A percentile compares a stretch with the other conserved stretches of the same genome.
These are phyloP conservation scores for Sanghuangporus baumii DNA, from an alignment of 1,284 basidiomycete genomes.

Conservation along the genomic window DNA sequence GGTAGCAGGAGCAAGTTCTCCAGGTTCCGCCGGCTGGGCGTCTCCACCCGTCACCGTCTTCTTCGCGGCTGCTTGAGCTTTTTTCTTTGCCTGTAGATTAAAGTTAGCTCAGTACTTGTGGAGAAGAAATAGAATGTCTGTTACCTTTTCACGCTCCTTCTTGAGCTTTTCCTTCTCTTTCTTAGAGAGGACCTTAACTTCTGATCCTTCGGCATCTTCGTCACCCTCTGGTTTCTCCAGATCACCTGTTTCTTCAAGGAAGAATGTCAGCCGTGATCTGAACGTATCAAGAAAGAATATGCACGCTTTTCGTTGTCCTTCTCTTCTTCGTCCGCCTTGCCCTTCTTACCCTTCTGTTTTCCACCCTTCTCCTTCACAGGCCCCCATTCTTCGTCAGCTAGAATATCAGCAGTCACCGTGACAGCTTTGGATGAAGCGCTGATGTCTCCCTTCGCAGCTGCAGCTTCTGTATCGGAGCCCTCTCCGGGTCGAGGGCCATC, in stretches of 20 bases:
- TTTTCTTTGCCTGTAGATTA: slow-evolving; percentile 80
- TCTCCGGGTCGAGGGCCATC: slow-evolving; percentile 31
- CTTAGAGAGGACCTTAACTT: slow-evolving; percentile 53
- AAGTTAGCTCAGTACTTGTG: slow-evolving; percentile 1
- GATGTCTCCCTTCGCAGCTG: slow-evolving; percentile 31
- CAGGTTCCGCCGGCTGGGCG: slow-evolving; percentile 20
- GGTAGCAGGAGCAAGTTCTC: slow-evolving; percentile 21
- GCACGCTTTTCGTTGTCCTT: not conserved
- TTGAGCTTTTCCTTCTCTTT: slow-evolving; percentile 93
- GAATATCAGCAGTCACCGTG: slow-evolving; percentile 55
- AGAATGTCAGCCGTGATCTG: not conserved
- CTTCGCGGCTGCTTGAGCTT: slow-evolving; percentile 75
- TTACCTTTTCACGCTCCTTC: slow-evolving; percentile 90
- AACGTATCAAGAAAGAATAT: not conserved
- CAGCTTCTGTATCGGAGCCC: slow-evolving; percentile 31
- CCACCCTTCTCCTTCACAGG: slow-evolving; percentile 46
- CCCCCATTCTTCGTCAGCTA: slow-evolving; percentile 66
- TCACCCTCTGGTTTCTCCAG: slow-evolving; percentile 2
- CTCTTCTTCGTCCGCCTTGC: slow-evolving; percentile 29
- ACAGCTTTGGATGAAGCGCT: slow-evolving; percentile 36
- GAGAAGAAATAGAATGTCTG: slow-evolving; percentile 2
- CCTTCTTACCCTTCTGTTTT: slow-evolving; percentile 49
- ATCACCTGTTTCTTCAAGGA: not conserved
- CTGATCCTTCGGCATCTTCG: slow-evolving; percentile 36
- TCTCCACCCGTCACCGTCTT: slow-evolving; percentile 57